A percentile compares a stretch with the other conserved stretches of the same genome.
Conservation (phyloP, 75 land plant species). For the Azolla pinnata region DNA sequence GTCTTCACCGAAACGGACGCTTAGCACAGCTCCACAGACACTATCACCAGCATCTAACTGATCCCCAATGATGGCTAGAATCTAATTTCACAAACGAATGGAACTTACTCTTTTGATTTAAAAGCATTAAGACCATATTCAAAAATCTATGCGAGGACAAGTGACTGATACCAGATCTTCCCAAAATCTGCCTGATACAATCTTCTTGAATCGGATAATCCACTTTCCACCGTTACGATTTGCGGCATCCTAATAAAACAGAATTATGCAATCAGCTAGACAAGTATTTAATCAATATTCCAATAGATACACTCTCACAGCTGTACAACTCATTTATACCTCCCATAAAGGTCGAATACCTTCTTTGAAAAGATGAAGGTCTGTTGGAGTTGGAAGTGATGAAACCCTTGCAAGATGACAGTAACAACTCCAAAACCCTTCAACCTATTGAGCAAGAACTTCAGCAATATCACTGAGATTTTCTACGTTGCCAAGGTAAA, state of each 20-base stretch:
- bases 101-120: not conserved
- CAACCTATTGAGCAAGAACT: too few species aligned
- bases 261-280: not conserved
- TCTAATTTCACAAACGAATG: constrained; percentile 25
- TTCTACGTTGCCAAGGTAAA: not conserved
- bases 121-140: not conserved
- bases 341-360: constrained; percentile 98
- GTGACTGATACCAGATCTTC: constrained; percentile 97
- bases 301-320: too few species aligned
- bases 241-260: constrained; percentile 64
- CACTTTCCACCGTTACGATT: constrained; percentile 96
- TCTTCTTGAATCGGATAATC: constrained; percentile 87
- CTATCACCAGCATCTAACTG: constrained; percentile 89
- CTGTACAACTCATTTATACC: too few species aligned
- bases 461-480: too few species aligned
- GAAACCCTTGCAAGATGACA: constrained; percentile 91
- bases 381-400: constrained; percentile 75
- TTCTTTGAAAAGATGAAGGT: constrained; percentile 95
- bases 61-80: constrained; percentile 88
- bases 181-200: constrained; percentile 91
- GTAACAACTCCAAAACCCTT: constrained; percentile 91
- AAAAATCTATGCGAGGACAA: constrained; percentile 8
- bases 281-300: not conserved
- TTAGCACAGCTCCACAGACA: constrained; percentile 90
- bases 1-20: constrained; percentile 89